phyloP scores from a whole-genome alignment of 2,329 filamentous ascomycete genomes.

The Claviceps digitariae region DNA sequence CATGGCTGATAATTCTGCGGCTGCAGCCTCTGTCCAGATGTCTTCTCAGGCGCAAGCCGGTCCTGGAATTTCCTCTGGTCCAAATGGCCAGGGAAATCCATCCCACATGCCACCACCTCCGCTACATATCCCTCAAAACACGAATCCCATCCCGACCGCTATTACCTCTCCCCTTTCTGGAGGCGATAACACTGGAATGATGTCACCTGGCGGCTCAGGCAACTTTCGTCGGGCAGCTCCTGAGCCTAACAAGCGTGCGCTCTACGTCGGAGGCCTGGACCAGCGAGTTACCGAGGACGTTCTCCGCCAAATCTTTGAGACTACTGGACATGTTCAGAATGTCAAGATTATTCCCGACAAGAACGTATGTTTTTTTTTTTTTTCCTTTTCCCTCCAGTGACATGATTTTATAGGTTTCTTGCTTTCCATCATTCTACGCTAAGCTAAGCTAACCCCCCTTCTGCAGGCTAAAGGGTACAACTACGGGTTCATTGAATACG shows the following conservation, averaged over 20 bases:
- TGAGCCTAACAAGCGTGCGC: constrained; percentile 94
- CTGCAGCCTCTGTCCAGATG: constrained; percentile 49
- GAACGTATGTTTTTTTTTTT: constrained; percentile 57
- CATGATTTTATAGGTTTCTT: constrained; percentile 6
- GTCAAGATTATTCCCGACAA: constrained; percentile 99
- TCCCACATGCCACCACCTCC: constrained; percentile 81
- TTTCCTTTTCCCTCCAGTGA: not conserved
- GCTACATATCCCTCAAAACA: constrained; percentile 91
- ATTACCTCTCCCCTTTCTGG: constrained; percentile 78
- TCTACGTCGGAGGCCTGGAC: constrained; percentile 92
- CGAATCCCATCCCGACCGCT: constrained; percentile 83
- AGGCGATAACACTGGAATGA: constrained; percentile 48
- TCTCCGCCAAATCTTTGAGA: constrained; percentile 95
- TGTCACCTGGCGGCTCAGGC: constrained; percentile 74
- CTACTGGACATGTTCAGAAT: constrained; percentile 92
- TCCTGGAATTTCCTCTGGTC: constrained; percentile 37
- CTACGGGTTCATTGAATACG: constrained; percentile 98
- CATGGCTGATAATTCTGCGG: constrained; percentile 67
- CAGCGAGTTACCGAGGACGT: constrained; percentile 93
- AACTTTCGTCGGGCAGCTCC: constrained; percentile 84
- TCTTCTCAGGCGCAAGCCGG: constrained; percentile 56
- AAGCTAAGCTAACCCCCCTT: constrained; percentile 20
- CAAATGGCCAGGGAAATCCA: constrained; percentile 55
- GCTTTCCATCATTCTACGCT: constrained; percentile 1
- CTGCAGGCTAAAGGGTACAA: constrained; percentile 84